Evolutionary conservation across 2,329 filamentous ascomycete genomes (phyloP).

Genomic region (Calonectria crousiana): DNA sequence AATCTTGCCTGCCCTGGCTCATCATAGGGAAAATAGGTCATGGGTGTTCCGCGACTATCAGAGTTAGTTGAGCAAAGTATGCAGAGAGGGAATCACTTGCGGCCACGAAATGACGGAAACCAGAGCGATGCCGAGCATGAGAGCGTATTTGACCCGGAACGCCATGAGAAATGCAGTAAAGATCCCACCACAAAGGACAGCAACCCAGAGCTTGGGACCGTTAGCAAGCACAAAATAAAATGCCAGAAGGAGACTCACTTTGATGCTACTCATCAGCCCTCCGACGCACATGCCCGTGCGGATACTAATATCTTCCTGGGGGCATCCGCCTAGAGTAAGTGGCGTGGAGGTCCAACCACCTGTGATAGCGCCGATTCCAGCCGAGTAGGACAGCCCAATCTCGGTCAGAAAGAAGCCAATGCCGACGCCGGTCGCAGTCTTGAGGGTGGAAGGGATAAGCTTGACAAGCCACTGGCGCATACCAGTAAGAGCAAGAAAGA

Average conservation of each 20-base stretch:
- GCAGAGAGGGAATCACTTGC: slow-evolving; percentile 53
- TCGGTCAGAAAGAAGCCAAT: slow-evolving; percentile 75
- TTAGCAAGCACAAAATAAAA: neutral
- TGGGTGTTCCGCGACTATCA: slow-evolving; percentile 71
- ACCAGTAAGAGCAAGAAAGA: slow-evolving; percentile 73
- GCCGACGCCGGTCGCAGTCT: slow-evolving; percentile 74
- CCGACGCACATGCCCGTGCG: slow-evolving; percentile 63
- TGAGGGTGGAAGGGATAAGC: slow-evolving; percentile 73
- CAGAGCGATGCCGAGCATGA: slow-evolving; percentile 78
- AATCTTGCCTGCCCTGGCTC: slow-evolving; percentile 73
- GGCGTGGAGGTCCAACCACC: slow-evolving; percentile 75
- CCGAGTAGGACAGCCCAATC: slow-evolving; percentile 79
- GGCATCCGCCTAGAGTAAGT: slow-evolving; percentile 81
- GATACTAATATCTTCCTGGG: slow-evolving; percentile 62
- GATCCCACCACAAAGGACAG: slow-evolving; percentile 83
- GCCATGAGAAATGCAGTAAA: slow-evolving; percentile 85
- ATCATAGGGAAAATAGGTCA: slow-evolving; percentile 80
- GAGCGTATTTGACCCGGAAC: slow-evolving; percentile 80
- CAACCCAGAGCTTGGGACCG: slow-evolving; percentile 78
- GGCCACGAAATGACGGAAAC: slow-evolving; percentile 83
- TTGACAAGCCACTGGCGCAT: slow-evolving; percentile 80
- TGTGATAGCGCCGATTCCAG: slow-evolving; percentile 86
- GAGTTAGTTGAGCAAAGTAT: neutral
- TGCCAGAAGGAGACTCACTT: slow-evolving; percentile 56
- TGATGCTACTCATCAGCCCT: slow-evolving; percentile 82